These are phyloP conservation scores for Stephanodiscus minutulus DNA, from an alignment of 108 stramenopile genomes.

Conservation along the genomic window DNA sequence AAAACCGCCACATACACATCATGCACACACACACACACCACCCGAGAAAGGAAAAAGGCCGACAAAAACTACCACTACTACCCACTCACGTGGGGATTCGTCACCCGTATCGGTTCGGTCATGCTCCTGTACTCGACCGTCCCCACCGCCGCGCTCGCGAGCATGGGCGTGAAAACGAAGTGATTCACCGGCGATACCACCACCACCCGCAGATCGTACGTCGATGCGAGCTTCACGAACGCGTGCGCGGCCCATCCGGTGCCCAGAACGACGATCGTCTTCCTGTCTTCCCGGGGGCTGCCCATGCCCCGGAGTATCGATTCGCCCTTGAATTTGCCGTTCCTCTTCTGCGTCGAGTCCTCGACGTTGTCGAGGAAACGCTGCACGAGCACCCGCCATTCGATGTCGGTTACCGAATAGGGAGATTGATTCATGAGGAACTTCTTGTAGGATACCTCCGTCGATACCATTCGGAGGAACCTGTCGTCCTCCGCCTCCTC, in stretches of 20 bases:
- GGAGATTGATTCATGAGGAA: constrained; percentile 36
- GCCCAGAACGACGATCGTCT: constrained; percentile 55
- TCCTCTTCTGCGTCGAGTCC: constrained; percentile 34
- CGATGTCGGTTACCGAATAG: constrained; percentile 37
- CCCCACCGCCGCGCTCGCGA: constrained; percentile 67
- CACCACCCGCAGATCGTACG: constrained; percentile 59
- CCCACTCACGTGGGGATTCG: constrained; percentile 38
- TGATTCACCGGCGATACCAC: constrained; percentile 69
- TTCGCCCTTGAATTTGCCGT: constrained; percentile 37
- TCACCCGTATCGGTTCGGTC: constrained; percentile 65
- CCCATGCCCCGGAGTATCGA: constrained; percentile 6
- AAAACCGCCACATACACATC: too few relatives aligned
- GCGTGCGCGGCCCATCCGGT: constrained; percentile 70
- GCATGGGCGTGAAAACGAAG: constrained; percentile 85
- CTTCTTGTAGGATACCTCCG: constrained; percentile 38
- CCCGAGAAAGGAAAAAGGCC: too few relatives aligned
- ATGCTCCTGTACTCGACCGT: constrained; percentile 74
- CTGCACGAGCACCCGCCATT: constrained; percentile 26
- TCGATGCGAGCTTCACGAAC: constrained; percentile 65
- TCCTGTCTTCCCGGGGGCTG: constrained; percentile 27
- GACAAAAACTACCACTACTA: too few relatives aligned
- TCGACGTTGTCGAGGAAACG: constrained; percentile 43
- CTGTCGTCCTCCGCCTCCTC: too few relatives aligned
- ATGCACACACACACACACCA: too few relatives aligned
- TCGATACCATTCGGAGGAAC: constrained; percentile 51